Base-by-base conservation (phyloP, 1,139 yeast genomes). In the Ashbya aceris region DNA sequence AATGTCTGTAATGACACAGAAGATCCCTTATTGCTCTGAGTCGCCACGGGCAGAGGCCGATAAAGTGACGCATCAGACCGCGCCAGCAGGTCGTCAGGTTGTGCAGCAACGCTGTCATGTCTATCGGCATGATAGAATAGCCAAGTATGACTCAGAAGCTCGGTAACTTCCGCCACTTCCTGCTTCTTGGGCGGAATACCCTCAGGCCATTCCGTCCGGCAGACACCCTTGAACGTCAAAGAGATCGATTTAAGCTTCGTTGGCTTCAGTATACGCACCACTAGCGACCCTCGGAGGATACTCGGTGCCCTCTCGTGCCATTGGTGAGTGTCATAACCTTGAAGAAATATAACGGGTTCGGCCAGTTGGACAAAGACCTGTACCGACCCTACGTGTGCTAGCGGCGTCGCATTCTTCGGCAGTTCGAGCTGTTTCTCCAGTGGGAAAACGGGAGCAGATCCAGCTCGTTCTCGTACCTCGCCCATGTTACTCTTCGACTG, bases 181-280 rank as follows among this genome's bases (percentile, higher is more conserved):
- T 69, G 68, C 54, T 78, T 77, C 57, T 83, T 85, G 0, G 97
- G 96, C 0, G 98, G 98, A 26, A 89, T 87, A 1, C 96, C 98
- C 56, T 93, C 98, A 2, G 97, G 98, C 97, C 98, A 91, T 50
- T 91, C 96, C 0, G 98, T 91, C 49, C 84, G 69, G 36, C 85
- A 76, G 1, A 65, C 61, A 1, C 97, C 98, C 48, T 74, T 73
- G 57, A 91, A 81, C 2, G 71, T 66, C 41, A 91, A 66, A 2
- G 69, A 61, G n/a, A 91, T 76, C 30, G 76, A 62, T 61, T 83
- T 86, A 50, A 91, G 69, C 61, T 81, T 86, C 31, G 82, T 71
- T 0, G 94, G 82, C 56, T 87, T 89, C 40, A 79, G 58, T 5
- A 87, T 74, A 36, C 89, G 69, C 7, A 91, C 53, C 38, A 81